Percentiles rank a stretch among this genome's conserved stretches.
Conservation (phyloP, 2,329 filamentous ascomycete species). For the Ophiostoma tasmaniense region DNA sequence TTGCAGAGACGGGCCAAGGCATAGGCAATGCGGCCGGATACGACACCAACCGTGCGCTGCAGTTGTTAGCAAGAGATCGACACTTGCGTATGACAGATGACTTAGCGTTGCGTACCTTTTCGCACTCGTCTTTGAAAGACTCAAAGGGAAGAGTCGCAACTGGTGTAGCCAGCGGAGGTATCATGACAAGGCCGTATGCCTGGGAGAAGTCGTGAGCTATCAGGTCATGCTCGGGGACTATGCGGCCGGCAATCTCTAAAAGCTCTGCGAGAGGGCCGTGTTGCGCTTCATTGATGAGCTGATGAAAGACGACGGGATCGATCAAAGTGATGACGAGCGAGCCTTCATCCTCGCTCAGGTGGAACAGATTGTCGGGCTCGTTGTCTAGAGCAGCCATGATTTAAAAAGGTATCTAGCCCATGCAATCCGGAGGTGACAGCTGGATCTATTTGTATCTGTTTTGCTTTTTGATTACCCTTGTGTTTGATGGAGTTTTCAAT, state of each 20-base stretch:
- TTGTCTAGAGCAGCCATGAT: background rate
- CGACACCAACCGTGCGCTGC: slow-evolving; percentile 8
- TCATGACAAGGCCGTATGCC: slow-evolving; percentile 4
- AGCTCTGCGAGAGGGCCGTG: background rate
- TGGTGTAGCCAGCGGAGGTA: background rate
- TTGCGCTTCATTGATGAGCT: background rate
- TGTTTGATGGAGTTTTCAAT: background rate
- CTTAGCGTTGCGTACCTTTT: background rate
- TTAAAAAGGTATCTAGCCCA: background rate
- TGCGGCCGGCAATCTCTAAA: background rate
- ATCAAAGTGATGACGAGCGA: slow-evolving; percentile 7
- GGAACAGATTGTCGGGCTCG: background rate
- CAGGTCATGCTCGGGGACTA: background rate
- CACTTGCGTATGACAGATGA: background rate
- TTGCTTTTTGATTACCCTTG: background rate
- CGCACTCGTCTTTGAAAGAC: background rate
- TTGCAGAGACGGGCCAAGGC: background rate
- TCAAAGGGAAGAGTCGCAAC: background rate
- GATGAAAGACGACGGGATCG: background rate
- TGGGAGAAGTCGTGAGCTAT: background rate
- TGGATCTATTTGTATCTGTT: background rate
- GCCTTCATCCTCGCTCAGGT: background rate
- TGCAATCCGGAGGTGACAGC: background rate
- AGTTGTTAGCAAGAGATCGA: background rate
- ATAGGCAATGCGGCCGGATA: slow-evolving; percentile 1